Base-by-base conservation (phyloP, 2,329 filamentous ascomycete species). In the Ceratocystis colombiana region DNA sequence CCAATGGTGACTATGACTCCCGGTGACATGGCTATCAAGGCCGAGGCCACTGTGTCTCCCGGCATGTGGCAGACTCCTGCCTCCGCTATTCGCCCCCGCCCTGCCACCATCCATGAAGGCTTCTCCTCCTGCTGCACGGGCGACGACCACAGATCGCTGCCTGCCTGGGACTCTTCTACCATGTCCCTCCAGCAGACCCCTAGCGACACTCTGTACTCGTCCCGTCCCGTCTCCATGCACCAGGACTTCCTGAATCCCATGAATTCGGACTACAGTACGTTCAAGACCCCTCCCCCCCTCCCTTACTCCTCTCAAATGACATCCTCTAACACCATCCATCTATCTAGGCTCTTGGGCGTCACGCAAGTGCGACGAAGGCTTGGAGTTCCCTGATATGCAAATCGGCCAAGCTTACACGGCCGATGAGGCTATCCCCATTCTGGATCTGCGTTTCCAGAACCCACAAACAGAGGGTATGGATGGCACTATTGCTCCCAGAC, bases 351-450 rank as follows among this genome's bases (percentile, higher is more conserved):
- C 61, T 41, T 65, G 63, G 63, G 7, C 63, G 20, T 48, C 48
- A 6, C 50, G 86, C 72, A 74, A 80, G 17, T 82, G 78, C 69
- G 83, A 84, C 63, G 83, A 85, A 64, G 78, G 74, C 65, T 75
- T 84, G 61, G 83, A 85, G 44, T 76, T 85, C 48, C 74, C 77
- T 12, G 84, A 86, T 45, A 81, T 84, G 77, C 74, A 75, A 70
- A 85, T 87, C 70, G 83, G 83, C 62, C 84, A 86, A 71, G 82
- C 83, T 5, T 85, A 82, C 73, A 83, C 83, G 5, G 79, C 82
- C 4, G 84, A 87, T 69, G 84, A 87, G 69, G 79, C 80, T 64
- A 81, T 86, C 69, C 82, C 84, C 12, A 81, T 87, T 66, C 76
- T 86, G 45, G 84, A 87, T 71, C 74, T 86, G 67, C 78, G 82